Base-by-base conservation (phyloP, 345 rosid genomes). In the Schrenkiella parvula region DNA sequence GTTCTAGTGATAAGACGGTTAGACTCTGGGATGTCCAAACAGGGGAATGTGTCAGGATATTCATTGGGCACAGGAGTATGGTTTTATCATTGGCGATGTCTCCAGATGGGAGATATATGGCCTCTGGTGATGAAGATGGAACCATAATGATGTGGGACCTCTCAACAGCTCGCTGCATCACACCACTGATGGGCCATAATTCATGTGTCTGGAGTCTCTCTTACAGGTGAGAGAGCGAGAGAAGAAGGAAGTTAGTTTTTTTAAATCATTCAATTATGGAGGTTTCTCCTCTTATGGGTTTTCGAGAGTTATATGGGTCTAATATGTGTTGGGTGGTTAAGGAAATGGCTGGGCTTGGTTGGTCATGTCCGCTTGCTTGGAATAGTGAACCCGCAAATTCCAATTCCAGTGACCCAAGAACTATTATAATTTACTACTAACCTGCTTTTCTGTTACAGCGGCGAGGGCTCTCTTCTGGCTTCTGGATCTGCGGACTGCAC, bases 121-220 rank as follows among this genome's bases (percentile, higher is more conserved):
- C 98, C 35, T 95, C 98, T 11, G 99, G 91, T 29, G 99, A 92
- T 79, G 98, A 90, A 84, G 99, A 92, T 78, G 98, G 98, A 47
- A 78, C 87, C 14, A 86, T 91, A 68, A 87, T 89, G 99, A 89
- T 88, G 96, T 95, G 99, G 99, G 99, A 92, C 81, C 89, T 95
- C 60, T 83, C 98, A 28, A 89, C 83, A 35, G 98, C 98, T 61
- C 89, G 96, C n/a, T 88, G 97, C 76, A 78, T 95, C 64, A 89
- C 89, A 2, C 97, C 98, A 78, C 80, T 95, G 83, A 83, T 87
- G 82, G 97, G 99, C 23, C 99, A 95, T 77, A 88, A 81, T 54
- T 90, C 96, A 12, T 92, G 96, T 58, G 97, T 87, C 10, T 90
- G 99, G 98, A 68, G 92, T 10, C 96, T 95, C 71, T 86, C 83